Evolutionary conservation across 2,329 filamentous ascomycete species (phyloP).

Genomic region (Phialophora tarda): DNA sequence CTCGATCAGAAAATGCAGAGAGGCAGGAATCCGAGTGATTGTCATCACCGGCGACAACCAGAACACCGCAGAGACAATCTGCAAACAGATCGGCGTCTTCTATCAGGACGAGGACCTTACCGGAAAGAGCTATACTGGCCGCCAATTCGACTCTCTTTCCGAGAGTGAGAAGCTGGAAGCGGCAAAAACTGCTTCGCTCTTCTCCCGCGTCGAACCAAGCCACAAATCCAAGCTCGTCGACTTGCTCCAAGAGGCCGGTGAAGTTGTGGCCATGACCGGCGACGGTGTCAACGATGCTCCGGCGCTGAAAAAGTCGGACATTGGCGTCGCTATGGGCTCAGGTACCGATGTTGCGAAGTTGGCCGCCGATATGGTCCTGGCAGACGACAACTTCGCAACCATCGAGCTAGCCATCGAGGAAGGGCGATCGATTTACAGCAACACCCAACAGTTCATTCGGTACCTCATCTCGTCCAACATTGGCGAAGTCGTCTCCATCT

Average conservation of each 20-base stretch:
- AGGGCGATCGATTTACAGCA: constrained; percentile 98
- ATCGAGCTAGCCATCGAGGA: constrained; percentile 97
- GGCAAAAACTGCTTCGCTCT: constrained; percentile 83
- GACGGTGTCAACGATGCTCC: constrained; percentile 98
- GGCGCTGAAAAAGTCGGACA: constrained; percentile 97
- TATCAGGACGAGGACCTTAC: constrained; percentile 77
- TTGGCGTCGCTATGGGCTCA: constrained; percentile 98
- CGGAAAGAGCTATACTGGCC: constrained; percentile 93
- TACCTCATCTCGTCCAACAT: constrained; percentile 99
- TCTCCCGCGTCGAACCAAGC: constrained; percentile 91
- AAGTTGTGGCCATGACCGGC: constrained; percentile 98
- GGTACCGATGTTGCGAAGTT: constrained; percentile 97
- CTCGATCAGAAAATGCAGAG: constrained; percentile 86
- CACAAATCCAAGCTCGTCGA: constrained; percentile 99
- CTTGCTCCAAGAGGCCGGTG: constrained; percentile 86
- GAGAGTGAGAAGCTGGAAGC: constrained; percentile 80
- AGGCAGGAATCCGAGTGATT: constrained; percentile 93
- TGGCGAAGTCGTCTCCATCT: constrained; percentile 98
- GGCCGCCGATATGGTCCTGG: constrained; percentile 97
- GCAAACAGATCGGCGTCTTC: constrained; percentile 95
- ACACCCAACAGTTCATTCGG: constrained; percentile 99
- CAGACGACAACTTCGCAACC: constrained; percentile 98
- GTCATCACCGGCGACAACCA: constrained; percentile 98
- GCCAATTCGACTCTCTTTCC: constrained; percentile 87
- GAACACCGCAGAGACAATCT: constrained; percentile 97